Conservation (phyloP, 306 rosid species). For the Pachyrhizus erosus region DNA sequence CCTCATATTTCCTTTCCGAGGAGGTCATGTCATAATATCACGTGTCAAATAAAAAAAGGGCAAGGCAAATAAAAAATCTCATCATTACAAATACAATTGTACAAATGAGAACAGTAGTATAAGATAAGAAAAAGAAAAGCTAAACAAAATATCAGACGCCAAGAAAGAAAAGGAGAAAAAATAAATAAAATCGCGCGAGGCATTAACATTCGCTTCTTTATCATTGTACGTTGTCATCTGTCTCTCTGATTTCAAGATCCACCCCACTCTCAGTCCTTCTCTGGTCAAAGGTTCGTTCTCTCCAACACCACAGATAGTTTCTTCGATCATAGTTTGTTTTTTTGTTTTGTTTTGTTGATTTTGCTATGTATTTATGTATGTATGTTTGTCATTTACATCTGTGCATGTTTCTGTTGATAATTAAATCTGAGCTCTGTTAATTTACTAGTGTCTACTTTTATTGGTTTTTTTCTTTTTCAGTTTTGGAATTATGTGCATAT, state of each 20-base stretch:
- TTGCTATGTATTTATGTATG: not conserved
- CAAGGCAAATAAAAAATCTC: not conserved
- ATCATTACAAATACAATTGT: not conserved
- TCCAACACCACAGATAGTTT: not conserved
- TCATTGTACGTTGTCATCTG: not conserved
- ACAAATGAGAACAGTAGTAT: not conserved
- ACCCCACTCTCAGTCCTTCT: not conserved
- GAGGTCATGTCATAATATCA: constrained; percentile 24
- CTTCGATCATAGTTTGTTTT: not conserved
- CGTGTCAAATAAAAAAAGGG: constrained; percentile 6
- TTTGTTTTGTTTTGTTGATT: not conserved
- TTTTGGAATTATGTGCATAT: not conserved
- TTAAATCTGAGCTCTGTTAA: not conserved
- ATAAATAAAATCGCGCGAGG: not conserved
- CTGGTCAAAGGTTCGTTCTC: constrained; percentile 21
- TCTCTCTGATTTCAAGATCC: constrained; percentile 2
- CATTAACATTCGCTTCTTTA: not conserved
- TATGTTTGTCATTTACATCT: not conserved
- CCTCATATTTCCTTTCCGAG: not conserved
- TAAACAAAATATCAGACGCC: not conserved
- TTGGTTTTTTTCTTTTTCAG: constrained; percentile 5
- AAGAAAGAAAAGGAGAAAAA: not conserved
- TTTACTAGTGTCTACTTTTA: not conserved
- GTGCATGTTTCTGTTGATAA: not conserved
- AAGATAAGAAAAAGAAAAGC: constrained; percentile 10